Evolutionary conservation across 371 early-diverging fungal genomes (phyloP), one percentile per base, ranked within the genome.

Genomic region (Lichtheimia corymbifera): DNA sequence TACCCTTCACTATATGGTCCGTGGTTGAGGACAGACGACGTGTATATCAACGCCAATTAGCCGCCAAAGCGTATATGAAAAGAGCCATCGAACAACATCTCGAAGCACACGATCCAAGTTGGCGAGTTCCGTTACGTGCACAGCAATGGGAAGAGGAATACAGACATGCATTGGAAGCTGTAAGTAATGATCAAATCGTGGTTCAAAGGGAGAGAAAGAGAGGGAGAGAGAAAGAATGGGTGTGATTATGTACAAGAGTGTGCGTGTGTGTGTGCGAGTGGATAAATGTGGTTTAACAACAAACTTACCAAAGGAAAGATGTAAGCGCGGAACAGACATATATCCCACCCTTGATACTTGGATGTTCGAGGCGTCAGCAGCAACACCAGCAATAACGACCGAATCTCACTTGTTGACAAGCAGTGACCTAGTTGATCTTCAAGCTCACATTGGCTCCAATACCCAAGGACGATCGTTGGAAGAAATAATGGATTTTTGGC

Each of bases 81-180:
- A 41, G 30, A 24, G 58, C 53, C 42, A 60, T 71, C 15, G 72
- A 71, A 59, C 45, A 50, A 4, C 59, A 65, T 25, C 51, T 67
- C 42, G 65, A 71, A 45, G 44, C 17, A 20, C 43, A 50, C 9
- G 56, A 60, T 50, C 65, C 67, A 43, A 50, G 27, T 18, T 67
- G 68, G 68, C 55, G 65, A 9, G 24, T 47, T 2, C 22, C 54
- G 12, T 47, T 59, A 18, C 57, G 58, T 13, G 62, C 61, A 17
- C 42, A 62, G 5, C 67, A 68, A 52, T 71, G 67, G 72, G 66
- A 71, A 51, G 68, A 68, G 22, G 68, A 68, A 56, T 71, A 62
- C 47, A 47, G 20, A 24, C 60, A 65, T 53, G 65, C 53, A 18
- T 42, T 69, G 52, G 47, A 63, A n/a, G 60, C 53, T 61, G 63